phyloP scores from a whole-genome alignment of 805 yeast species.

The Lipomyces yamanashiensis region DNA sequence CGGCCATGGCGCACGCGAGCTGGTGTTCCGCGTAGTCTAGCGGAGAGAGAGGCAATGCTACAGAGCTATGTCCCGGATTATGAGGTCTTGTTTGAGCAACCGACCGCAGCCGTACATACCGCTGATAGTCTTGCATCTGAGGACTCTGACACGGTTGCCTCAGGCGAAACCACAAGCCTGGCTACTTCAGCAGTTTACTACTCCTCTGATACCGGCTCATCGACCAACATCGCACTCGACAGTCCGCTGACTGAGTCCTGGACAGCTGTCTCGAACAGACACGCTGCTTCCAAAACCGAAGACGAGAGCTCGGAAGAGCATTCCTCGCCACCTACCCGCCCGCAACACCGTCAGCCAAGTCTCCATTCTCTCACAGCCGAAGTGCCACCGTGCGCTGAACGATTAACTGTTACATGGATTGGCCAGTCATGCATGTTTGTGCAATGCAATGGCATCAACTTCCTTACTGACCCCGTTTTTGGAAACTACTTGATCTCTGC shows the following conservation, averaged over 20 bases:
- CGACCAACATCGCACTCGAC: constrained; percentile 29
- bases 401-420: constrained; percentile 81
- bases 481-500: constrained; percentile 63
- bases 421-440: constrained; percentile 88
- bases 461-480: constrained; percentile 87
- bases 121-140: constrained; percentile 12
- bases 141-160: constrained; percentile 3
- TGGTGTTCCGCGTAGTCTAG: constrained; percentile 56
- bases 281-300: not conserved
- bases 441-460: constrained; percentile 70
- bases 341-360: constrained; percentile 1
- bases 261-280: constrained; percentile 23
- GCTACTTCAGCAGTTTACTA: constrained; percentile 31
- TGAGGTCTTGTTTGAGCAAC: constrained; percentile 48
- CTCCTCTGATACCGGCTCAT: constrained; percentile 35
- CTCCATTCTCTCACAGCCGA: constrained; percentile 10
- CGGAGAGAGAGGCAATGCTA: constrained; percentile 58
- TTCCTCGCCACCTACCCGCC: not conserved
- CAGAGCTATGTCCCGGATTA: constrained; percentile 65
- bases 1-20: constrained; percentile 55
- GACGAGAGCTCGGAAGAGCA: constrained; percentile 11
- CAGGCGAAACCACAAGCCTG: constrained; percentile 20
- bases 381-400: constrained; percentile 49
- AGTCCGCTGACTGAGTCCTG: constrained; percentile 28
- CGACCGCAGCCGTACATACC: not conserved